Evolutionary conservation across 2,329 filamentous ascomycete genomes (phyloP), one percentile per base, ranked within the genome.

Genomic region (Sarocladiaceae sp.): DNA sequence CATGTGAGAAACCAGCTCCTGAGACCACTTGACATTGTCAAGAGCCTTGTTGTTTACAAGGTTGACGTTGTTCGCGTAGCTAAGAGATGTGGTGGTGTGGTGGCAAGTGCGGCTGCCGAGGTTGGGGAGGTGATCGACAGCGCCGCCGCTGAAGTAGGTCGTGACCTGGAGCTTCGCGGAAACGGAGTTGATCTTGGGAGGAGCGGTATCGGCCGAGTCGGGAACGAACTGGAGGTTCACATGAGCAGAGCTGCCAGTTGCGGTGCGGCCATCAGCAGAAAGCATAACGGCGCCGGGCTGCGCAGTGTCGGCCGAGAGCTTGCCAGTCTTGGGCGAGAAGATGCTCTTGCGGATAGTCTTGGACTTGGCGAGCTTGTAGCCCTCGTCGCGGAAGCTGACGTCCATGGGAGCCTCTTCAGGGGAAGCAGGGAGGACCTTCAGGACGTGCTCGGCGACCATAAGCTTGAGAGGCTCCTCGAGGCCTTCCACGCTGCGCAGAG

Each of bases 281-380:
- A 83, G 62, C 63, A 80, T 74, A 26, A 76, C 60, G 25, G 79
- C 75, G 5, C 67, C 60, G 1, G 77, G 78, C 61, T 79, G 75
- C 6, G 64, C 59, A 6, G 74, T 69, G 11, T 68, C 66, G 40
- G 71, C 72, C 1, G 72, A 77, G 17, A 83, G 59, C 53, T 67
- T 69, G 31, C 80, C 80, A 4, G 75, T 63, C 67, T 77, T 81
- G 50, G 69, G 64, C 1, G 76, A 72, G 37, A 83, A 67, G 49
- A 83, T 66, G 56, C 72, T 77, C 64, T 75, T 79, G 55, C 78
- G 74, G 28, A 83, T 61, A 1, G 71, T 71, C 67, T 82, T 83
- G 53, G 70, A 69, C 66, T 75, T 78, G 53, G 65, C 63, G 62
- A 79, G 71, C 51, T 61, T 64, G 66, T 83, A 83, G 44, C 74